phyloP scores from a whole-genome alignment of 768 basidiomycete species.

The Macrolepiota dolichaula region DNA sequence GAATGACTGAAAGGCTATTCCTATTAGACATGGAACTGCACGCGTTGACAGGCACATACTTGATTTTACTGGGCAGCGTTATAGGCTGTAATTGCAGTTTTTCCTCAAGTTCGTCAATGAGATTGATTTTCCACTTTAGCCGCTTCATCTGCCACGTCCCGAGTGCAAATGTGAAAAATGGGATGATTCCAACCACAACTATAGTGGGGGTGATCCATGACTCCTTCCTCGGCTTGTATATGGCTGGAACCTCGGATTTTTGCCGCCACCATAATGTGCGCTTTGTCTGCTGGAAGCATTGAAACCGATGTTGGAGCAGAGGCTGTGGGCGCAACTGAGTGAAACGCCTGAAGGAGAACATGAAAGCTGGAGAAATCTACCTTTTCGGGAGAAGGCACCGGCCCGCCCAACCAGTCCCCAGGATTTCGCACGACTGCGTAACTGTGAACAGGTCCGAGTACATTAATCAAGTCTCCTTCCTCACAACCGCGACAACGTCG shows the following conservation, averaged over 20 bases:
- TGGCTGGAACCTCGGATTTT: conserved; percentile 34
- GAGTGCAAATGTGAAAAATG: conserved; percentile 84
- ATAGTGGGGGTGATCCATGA: conserved; percentile 69
- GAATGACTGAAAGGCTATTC: conserved; percentile 61
- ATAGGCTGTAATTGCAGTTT: conserved; percentile 82
- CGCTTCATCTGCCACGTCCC: conserved; percentile 94
- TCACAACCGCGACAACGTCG: background rate
- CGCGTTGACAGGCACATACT: conserved; percentile 48
- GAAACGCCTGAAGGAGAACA: conserved; percentile 1
- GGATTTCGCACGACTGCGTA: conserved; percentile 10
- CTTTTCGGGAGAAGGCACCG: conserved; percentile 1
- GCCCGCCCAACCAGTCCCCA: background rate
- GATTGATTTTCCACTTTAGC: conserved; percentile 89
- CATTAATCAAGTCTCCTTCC: background rate
- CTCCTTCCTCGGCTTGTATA: conserved; percentile 57
- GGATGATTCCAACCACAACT: conserved; percentile 78
- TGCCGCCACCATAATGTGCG: conserved; percentile 12
- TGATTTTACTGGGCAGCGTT: conserved; percentile 75
- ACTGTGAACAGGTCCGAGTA: background rate
- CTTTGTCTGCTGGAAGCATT: conserved; percentile 9
- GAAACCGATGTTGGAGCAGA: conserved; percentile 3
- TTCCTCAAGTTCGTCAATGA: conserved; percentile 92
- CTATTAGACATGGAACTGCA: background rate
- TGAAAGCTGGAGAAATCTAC: background rate
- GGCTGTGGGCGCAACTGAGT: background rate